Base-by-base conservation (phyloP, 2,329 filamentous ascomycete species). In the Emergomyces africanus region DNA sequence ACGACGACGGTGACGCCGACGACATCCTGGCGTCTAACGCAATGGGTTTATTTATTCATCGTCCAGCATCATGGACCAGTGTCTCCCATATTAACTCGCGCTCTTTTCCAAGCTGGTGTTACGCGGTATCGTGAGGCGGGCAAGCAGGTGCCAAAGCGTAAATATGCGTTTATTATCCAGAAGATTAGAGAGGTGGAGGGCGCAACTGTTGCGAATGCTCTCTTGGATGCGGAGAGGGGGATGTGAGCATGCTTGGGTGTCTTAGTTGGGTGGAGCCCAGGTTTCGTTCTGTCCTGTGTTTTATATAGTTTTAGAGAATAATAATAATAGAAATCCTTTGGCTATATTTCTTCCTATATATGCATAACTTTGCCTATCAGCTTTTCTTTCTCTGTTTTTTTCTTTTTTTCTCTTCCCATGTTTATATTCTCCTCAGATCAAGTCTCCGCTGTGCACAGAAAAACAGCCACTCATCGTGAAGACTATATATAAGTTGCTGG, bases 41-140 rank as follows among this genome's bases (percentile, higher is more conserved):
- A 75, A 63, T 75, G 75, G 67, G 74, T 77, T 57, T 81, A 78
- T 63, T 64, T 67, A 6, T 78, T 74, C 62, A 70, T 82, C 3
- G 66, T 69, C 25, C 68, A 69, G 28, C 71, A 77, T 50, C 63
- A 71, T 54, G 77, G 74, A 9, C 75, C 75, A 1, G 66, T 81
- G 18, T 67, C 69, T 20, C 71, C 74, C 1, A 62, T 71, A 2
- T 68, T 83, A 60, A 74, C 73, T 6, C 74, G 77, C 37, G 78
- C 80, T 0, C 64, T 83, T 65, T 79, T 80, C 59, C 72, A 76
- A 63, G 75, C 77, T 25, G 79, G 77, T 18, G 69, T 82, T 28
- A 69, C 75, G 28, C 70, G 78, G 18, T 74, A 71, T 42, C 70
- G 77, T 18, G 67, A 72, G 23, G 69, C 71, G 37, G 71, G 72